phyloP scores from a whole-genome alignment of 1,284 basidiomycete species.

The Microbotryum violaceum region DNA sequence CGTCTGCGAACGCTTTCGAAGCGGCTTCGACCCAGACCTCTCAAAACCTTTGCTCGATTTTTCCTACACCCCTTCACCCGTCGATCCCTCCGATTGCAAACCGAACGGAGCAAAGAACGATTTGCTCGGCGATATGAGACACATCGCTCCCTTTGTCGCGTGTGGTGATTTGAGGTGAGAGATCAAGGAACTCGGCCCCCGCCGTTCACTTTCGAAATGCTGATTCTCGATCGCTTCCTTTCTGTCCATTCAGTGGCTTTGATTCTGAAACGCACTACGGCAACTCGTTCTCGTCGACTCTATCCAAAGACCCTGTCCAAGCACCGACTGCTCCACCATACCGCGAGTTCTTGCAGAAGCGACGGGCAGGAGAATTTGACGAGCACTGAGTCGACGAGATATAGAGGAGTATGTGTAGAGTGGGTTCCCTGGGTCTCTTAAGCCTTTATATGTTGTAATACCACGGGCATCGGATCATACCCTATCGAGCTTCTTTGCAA shows the following conservation, averaged over 20 bases:
- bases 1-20: conserved; percentile 47
- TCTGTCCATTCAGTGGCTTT: conserved; percentile 18
- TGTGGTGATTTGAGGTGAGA: conserved; percentile 37
- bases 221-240: neutral
- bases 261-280: conserved; percentile 35
- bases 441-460: too few relatives aligned
- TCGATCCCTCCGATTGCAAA: neutral
- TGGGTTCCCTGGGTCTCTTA: too few relatives aligned
- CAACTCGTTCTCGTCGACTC: conserved; percentile 1
- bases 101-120: conserved; percentile 9
- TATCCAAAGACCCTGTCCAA: conserved; percentile 18
- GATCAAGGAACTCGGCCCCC: neutral
- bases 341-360: conserved; percentile 28
- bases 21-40: conserved; percentile 34
- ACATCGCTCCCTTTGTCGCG: conserved; percentile 37
- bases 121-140: conserved; percentile 27
- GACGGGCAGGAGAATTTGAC: too few relatives aligned
- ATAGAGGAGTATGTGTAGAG: too few relatives aligned
- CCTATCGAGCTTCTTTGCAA: too few relatives aligned
- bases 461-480: too few relatives aligned
- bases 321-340: conserved; percentile 32
- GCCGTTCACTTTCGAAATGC: neutral
- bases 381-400: too few relatives aligned
- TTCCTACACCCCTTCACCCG: conserved; percentile 18
- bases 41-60: conserved; percentile 34